Evolutionary conservation across 257 asterid species (phyloP).

Genomic region (Solanum piurae): DNA sequence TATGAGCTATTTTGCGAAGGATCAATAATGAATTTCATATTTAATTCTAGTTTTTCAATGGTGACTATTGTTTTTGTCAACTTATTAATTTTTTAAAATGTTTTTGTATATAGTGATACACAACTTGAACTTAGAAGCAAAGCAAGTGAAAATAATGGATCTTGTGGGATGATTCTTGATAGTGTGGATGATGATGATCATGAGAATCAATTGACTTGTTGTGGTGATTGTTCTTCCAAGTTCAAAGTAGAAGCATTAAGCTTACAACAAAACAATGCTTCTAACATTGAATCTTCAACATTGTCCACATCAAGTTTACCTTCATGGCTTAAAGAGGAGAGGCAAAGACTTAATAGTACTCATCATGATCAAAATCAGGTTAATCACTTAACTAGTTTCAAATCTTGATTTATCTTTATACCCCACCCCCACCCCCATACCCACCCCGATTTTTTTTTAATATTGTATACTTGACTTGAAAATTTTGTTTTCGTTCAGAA

Average conservation of each 20-base stretch:
- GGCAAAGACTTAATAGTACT: conserved; percentile 23
- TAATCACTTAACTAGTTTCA: not conserved
- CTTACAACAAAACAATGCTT: conserved; percentile 1
- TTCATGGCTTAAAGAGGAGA: conserved; percentile 66
- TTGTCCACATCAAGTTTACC: conserved; percentile 39
- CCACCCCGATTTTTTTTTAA: no score
- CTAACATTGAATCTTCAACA: conserved; percentile 19
- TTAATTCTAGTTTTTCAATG: not conserved
- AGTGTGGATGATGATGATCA: conserved; percentile 14
- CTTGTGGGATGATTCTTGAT: conserved; percentile 6
- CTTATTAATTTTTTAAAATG: not conserved
- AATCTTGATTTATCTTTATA: not conserved
- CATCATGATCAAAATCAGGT: conserved; percentile 30
- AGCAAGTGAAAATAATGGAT: conserved; percentile 14
- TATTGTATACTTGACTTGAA: not conserved
- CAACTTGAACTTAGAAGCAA: conserved; percentile 20
- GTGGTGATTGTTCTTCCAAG: conserved; percentile 35
- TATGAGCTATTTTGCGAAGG: not conserved
- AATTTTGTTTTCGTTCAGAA: conserved; percentile 20
- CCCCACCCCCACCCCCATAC: no score
- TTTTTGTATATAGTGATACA: conserved; percentile 7
- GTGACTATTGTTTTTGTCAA: not conserved
- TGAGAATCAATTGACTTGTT: conserved; percentile 23
- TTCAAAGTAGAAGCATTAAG: conserved; percentile 32
- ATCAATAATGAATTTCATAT: not conserved